Base-by-base conservation (phyloP, 441 rosid genomes). In the Aquilaria agallochum region DNA sequence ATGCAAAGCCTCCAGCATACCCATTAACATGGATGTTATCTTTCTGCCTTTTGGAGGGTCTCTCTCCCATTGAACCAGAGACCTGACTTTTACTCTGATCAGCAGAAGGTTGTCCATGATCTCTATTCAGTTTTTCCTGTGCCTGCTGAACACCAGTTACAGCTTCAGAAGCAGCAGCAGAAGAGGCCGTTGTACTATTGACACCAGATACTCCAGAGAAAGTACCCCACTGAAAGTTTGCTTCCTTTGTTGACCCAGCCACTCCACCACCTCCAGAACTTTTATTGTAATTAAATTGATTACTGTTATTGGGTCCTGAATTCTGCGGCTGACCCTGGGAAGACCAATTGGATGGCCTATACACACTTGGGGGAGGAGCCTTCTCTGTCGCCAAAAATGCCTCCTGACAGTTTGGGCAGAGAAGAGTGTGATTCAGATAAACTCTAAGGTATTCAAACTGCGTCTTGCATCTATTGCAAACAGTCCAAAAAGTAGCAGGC, bases 401-500 rank as follows among this genome's bases (percentile, higher is more conserved):
- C 77, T 74, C 73, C 15, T 59, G 79, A 65, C 98, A 95, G 61
- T 76, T 81, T 4, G 89, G 96, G 72, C 99, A 95, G 13, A 87
- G 76, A 63, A 95, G 83, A 40, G 79, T 90, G 48, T 85, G 88
- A 74, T 92, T 82, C 31, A 90, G 80, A 67, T 95, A 95, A 55
- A 79, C 42, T 71, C 90, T 87, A 70, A 80, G 69, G 72, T 87
- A 90, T 59, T 92, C 99, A 62, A 78, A 95, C 47, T 90, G 98
- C 8, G 85, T 90, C 73, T 68, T 77, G 78, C 99, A 95, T 46
- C 65, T 65, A 50, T 70, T 74, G 69, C 99, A 95, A 53, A 80
- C 78, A 50, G 96, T 95, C 99, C 99, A 95, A 68, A 95, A 95
- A 13, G 99, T 95, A 31, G 63, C 73, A 33, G 81, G 68, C 59